Percentiles rank a stretch among this genome's conserved stretches.
phyloP scores from a whole-genome alignment of 116 monocot genomes.

The Phalaenopsis hybrid region DNA sequence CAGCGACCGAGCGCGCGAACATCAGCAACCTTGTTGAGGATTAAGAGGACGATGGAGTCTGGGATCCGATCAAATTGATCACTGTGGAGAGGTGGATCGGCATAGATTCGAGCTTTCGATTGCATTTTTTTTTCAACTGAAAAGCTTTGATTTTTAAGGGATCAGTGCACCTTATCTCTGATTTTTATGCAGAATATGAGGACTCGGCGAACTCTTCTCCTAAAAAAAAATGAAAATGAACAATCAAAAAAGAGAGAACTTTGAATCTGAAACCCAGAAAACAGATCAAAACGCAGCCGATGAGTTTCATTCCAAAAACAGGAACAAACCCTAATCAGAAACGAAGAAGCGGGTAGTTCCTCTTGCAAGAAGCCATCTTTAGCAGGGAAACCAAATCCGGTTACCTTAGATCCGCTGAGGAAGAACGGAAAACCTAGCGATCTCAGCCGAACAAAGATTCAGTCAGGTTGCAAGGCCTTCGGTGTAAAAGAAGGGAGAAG shows the following conservation, averaged over 20 bases:
- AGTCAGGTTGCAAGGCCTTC: background rate
- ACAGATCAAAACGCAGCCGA: background rate
- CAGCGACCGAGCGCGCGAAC: constrained; percentile 64
- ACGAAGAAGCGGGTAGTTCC: background rate
- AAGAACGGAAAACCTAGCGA: background rate
- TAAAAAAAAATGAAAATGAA: background rate
- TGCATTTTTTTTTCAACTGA: constrained; percentile 21
- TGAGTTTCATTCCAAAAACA: background rate
- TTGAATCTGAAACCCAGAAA: background rate
- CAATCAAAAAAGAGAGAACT: background rate
- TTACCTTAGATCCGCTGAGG: background rate
- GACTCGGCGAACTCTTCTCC: background rate
- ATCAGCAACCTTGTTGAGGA: constrained; percentile 59
- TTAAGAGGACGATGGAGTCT: constrained; percentile 28
- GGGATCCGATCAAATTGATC: constrained; percentile 67
- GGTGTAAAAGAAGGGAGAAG: background rate
- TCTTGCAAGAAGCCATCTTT: constrained; percentile 1
- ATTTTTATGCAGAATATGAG: background rate
- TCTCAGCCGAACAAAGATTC: background rate
- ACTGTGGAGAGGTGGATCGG: constrained; percentile 13
- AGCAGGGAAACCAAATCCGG: background rate
- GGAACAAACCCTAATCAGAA: background rate
- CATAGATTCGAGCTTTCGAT: constrained; percentile 35
- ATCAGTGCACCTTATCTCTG: background rate
- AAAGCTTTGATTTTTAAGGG: background rate